These are phyloP conservation scores for Penicillium chermesinum DNA, from an alignment of 495 filamentous ascomycete species.

Conservation along the genomic window DNA sequence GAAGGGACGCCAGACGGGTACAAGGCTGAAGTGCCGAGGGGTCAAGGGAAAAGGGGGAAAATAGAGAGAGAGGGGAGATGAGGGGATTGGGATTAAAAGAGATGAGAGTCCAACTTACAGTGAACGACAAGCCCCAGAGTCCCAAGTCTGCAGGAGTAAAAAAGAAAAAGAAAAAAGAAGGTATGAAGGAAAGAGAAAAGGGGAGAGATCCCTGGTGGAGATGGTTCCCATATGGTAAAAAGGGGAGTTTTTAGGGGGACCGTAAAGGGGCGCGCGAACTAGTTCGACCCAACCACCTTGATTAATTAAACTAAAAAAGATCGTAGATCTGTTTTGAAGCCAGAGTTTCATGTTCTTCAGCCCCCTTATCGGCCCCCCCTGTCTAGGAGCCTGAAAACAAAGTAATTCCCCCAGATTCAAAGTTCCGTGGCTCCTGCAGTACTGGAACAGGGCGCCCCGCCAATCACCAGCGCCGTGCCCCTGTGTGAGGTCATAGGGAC, in stretches of 20 bases:
- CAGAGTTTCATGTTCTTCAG: no score
- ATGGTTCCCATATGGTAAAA: not conserved
- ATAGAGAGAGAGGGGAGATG: not conserved
- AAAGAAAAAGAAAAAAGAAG: constrained; percentile 3
- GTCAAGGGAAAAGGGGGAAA: constrained; percentile 8
- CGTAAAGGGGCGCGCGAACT: not conserved
- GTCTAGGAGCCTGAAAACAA: not conserved
- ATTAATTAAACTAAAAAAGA: no score
- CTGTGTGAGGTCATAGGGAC: no score
- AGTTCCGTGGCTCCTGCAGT: constrained; percentile 25
- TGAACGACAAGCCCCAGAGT: not conserved
- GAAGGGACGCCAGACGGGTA: constrained; percentile 9
- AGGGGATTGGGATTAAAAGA: not conserved
- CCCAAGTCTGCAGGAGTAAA: not conserved
- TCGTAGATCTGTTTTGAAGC: no score
- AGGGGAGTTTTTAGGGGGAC: not conserved
- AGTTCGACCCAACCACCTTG: no score
- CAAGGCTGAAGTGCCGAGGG: constrained; percentile 31
- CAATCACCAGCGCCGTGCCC: no score
- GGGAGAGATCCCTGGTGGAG: constrained; percentile 10
- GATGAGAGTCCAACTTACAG: not conserved
- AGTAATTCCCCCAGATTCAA: constrained; percentile 1
- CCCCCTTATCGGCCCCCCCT: not conserved
- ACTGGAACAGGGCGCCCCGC: no score
- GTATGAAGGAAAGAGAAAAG: constrained; percentile 8